Percentiles rank a stretch among this genome's conserved stretches.
Evolutionary conservation across 2,329 filamentous ascomycete genomes (phyloP).

Genomic region (Talaromyces marneffei): DNA sequence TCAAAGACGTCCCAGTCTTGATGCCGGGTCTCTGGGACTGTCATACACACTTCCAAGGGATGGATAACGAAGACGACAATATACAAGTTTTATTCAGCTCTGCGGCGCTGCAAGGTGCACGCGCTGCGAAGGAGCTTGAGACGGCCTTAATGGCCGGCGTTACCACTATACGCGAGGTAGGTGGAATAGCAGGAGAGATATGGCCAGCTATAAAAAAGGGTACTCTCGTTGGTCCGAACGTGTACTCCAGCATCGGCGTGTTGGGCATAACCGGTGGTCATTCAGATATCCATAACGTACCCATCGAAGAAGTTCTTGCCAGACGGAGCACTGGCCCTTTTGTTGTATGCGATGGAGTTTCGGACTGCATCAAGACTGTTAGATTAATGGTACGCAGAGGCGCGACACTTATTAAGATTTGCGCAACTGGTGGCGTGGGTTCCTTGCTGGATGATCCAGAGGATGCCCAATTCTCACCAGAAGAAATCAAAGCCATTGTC

Average conservation of each 20-base stretch:
- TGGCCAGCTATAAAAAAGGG: constrained; percentile 41
- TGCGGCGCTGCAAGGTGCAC: constrained; percentile 36
- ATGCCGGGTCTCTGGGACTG: constrained; percentile 53
- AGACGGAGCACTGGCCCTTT: constrained; percentile 29
- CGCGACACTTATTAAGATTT: constrained; percentile 47
- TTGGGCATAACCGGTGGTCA: constrained; percentile 48
- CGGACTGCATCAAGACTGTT: constrained; percentile 42
- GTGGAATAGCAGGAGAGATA: constrained; percentile 44
- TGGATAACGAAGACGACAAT: constrained; percentile 19
- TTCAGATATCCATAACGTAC: constrained; percentile 41
- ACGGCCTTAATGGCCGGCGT: constrained; percentile 45
- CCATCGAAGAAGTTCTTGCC: constrained; percentile 29
- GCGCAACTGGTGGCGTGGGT: constrained; percentile 42
- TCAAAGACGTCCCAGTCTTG: constrained; percentile 37
- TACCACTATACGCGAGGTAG: constrained; percentile 48
- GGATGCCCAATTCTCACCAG: constrained; percentile 41
- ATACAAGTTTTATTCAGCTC: constrained; percentile 17
- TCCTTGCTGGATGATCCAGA: constrained; percentile 41
- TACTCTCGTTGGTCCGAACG: constrained; percentile 43
- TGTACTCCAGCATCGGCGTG: constrained; percentile 43
- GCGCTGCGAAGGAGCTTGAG: constrained; percentile 38
- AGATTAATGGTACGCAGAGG: constrained; percentile 42
- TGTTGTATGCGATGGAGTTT: constrained; percentile 42
- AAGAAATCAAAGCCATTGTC: constrained; percentile 42
- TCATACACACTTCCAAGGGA: constrained; percentile 46